These are phyloP conservation scores for Alternaria triticimaculans DNA, from an alignment of 2,329 filamentous ascomycete genomes.

Conservation along the genomic window DNA sequence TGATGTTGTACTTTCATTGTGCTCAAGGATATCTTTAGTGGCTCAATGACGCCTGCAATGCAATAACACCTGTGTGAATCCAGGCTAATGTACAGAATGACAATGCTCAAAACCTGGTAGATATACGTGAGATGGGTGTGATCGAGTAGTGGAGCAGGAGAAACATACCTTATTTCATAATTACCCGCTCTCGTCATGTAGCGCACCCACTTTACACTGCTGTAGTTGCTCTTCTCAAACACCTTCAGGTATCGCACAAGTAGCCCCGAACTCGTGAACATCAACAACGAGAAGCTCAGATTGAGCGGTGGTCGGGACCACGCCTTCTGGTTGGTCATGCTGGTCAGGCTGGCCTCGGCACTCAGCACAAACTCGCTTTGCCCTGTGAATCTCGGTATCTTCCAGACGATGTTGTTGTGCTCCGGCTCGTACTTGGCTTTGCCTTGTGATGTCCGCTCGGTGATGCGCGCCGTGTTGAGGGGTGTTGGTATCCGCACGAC, in stretches of 20 bases:
- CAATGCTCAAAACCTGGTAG: slow-evolving; percentile 13
- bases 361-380: slow-evolving; percentile 95
- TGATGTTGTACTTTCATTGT: slow-evolving; percentile 9
- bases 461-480: slow-evolving; percentile 93
- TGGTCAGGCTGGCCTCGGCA: slow-evolving; percentile 89
- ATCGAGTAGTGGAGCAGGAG: background rate
- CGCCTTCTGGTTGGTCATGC: slow-evolving; percentile 97
- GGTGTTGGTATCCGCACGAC: slow-evolving; percentile 93
- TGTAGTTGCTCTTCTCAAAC: slow-evolving; percentile 99
- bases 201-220: slow-evolving; percentile 97
- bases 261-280: slow-evolving; percentile 96
- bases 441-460: slow-evolving; percentile 89
- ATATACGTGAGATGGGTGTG: background rate
- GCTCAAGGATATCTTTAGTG: slow-evolving; percentile 14
- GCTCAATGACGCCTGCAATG: slow-evolving; percentile 33
- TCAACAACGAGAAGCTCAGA: slow-evolving; percentile 89
- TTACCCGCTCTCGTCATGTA: slow-evolving; percentile 99
- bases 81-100: slow-evolving; percentile 1
- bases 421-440: slow-evolving; percentile 98
- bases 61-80: slow-evolving; percentile 15
- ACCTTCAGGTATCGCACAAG: slow-evolving; percentile 96
- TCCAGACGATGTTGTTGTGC: slow-evolving; percentile 98
- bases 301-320: slow-evolving; percentile 94
- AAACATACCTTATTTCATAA: slow-evolving; percentile 84
- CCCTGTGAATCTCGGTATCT: slow-evolving; percentile 98